These are phyloP conservation scores for Glycyrrhiza uralensis DNA, from an alignment of 306 rosid species.

Conservation along the genomic window DNA sequence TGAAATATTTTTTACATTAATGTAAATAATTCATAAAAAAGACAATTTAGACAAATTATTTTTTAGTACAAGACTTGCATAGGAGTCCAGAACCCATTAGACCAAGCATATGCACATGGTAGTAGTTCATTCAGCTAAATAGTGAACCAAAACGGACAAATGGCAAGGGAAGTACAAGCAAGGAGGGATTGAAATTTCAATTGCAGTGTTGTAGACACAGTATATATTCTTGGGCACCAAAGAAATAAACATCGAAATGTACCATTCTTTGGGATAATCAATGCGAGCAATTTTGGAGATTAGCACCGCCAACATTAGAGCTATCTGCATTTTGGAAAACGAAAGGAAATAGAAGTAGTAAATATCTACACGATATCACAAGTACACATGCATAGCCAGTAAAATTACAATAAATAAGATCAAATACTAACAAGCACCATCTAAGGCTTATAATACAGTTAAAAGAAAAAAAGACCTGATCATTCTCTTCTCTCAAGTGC, in stretches of 20 bases:
- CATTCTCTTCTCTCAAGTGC: constrained; percentile 79
- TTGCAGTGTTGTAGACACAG: constrained; percentile 3
- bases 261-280: constrained; percentile 98
- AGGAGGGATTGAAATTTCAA: background rate
- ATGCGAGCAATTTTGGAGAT: constrained; percentile 91
- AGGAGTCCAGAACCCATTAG: no score
- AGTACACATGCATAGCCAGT: constrained; percentile 1
- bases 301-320: constrained; percentile 79
- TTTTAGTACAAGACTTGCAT: no score
- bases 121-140: background rate
- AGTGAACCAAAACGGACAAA: background rate
- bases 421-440: background rate
- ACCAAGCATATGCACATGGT: background rate
- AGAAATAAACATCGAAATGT: constrained; percentile 26
- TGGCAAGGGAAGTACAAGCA: background rate
- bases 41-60: background rate
- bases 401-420: background rate
- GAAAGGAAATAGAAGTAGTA: constrained; percentile 15
- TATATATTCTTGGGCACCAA: background rate
- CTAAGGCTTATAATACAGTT: background rate
- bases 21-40: background rate
- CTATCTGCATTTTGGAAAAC: constrained; percentile 62
- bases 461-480: constrained; percentile 51
- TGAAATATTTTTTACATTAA: background rate
- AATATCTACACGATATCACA: constrained; percentile 14